Base-by-base conservation (phyloP, 163 green algal genomes). In the Prototheca wickerhamii region DNA sequence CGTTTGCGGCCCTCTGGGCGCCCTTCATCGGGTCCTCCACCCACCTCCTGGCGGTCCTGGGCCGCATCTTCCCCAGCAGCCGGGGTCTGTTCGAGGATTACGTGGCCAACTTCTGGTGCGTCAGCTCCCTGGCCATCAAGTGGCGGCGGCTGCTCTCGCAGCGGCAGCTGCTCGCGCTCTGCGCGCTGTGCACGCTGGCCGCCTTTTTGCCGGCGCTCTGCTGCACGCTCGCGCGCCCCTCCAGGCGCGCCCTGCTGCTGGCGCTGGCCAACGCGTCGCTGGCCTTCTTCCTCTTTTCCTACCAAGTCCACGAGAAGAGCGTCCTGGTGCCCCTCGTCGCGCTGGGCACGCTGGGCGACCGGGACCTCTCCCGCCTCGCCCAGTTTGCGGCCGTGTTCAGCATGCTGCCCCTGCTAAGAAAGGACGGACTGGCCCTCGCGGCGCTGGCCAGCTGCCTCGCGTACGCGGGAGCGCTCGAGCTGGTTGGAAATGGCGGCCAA, bases 251-350 rank as follows among this genome's bases (percentile, higher is more conserved):
- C 7, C 70, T 98, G 54, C 62, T 96, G 30, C 60, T 89, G 26
- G 82, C 67, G 71, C 82, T 97, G 79, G 78, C 83, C 56, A 94
- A 91, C 84, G 84, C 54, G 35, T 73, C 82, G 4, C 74, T 96
- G 28, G 72, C 82, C 3, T 98, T 98, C 78, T 98, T 88, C 82
- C 82, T 98, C 63, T 96, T 98, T 68, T 86, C 86, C 0, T 98
- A 93, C 71, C 92, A 98, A 78, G 89, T 98, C 20, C 93, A 98
- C 66, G 93, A 98, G 32, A 98, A 98, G 73, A 95, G 85, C 2
- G 90, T 97, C 56, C 68, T 98, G 42, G 69, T 98, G 63, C 84
- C 91, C 8, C 77, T 96, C 50, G 63, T 97, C 46, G 89, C 93
- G 0, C 59, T 93, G 28, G 80, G 72, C 0, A 44, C 94, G 57